Evolutionary conservation across 805 yeast species (phyloP).

Genomic region (Kodamaea sagamina): DNA sequence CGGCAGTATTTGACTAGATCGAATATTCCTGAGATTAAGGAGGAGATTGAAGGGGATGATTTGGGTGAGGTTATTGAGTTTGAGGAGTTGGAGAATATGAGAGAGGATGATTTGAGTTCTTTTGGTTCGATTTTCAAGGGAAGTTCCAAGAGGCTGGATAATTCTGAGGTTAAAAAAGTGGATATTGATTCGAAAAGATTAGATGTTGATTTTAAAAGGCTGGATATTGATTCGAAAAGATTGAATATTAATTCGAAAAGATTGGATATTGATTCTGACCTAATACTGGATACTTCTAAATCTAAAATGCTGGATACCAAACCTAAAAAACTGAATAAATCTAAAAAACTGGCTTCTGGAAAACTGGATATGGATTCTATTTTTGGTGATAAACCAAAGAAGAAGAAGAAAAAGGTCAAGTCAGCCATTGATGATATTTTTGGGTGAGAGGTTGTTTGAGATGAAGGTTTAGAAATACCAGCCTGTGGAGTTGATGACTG

Average conservation of each 20-base stretch:
- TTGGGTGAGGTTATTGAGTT: constrained; percentile 2
- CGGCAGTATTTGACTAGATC: constrained; percentile 5
- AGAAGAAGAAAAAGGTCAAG: constrained; percentile 17
- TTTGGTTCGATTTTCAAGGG: too few relatives aligned
- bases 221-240: too few relatives aligned
- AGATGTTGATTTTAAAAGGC: too few relatives aligned
- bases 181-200: not conserved
- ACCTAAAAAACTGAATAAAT: too few relatives aligned
- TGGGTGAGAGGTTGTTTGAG: too few relatives aligned
- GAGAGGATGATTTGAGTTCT: constrained; percentile 51
- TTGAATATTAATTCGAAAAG: not conserved
- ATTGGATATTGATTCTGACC: too few relatives aligned
- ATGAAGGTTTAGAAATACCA: too few relatives aligned
- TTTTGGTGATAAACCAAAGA: not conserved
- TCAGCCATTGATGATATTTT: constrained; percentile 71
- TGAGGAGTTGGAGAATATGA: constrained; percentile 22
- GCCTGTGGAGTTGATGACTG: too few relatives aligned
- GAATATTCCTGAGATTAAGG: constrained; percentile 13
- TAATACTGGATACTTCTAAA: too few relatives aligned
- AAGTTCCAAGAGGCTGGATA: too few relatives aligned
- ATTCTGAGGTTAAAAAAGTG: too few relatives aligned
- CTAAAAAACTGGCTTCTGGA: too few relatives aligned
- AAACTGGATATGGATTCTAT: constrained; percentile 4
- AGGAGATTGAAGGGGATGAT: constrained; percentile 30
- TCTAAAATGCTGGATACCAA: not conserved